These are phyloP conservation scores for Rutstroemia sp. DNA, from an alignment of 2,329 filamentous ascomycete species.

Conservation along the genomic window DNA sequence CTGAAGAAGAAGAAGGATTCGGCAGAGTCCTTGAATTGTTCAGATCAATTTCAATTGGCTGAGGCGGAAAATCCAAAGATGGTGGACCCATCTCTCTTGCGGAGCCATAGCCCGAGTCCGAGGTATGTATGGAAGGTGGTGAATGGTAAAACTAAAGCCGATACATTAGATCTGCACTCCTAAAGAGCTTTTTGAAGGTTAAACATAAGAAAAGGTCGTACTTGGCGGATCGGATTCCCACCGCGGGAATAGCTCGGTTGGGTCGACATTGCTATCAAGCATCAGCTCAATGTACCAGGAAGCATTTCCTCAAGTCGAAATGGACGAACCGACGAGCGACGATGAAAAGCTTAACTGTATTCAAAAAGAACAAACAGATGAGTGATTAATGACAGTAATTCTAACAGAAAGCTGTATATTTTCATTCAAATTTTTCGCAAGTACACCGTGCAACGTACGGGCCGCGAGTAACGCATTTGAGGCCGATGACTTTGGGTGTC, in stretches of 20 bases:
- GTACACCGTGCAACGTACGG: too few species aligned
- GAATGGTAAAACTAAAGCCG: slow-evolving; percentile 20
- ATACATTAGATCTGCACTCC: slow-evolving; percentile 17
- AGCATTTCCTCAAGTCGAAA: slow-evolving; percentile 2
- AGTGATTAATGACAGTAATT: neutral
- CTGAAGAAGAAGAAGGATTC: slow-evolving; percentile 18
- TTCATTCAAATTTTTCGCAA: too few species aligned
- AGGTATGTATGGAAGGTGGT: slow-evolving; percentile 16
- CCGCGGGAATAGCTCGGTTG: slow-evolving; percentile 20
- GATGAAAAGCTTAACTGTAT: neutral
- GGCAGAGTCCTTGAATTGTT: slow-evolving; percentile 24
- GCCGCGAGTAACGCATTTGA: neutral
- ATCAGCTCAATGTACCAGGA: slow-evolving; percentile 10
- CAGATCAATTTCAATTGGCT: slow-evolving; percentile 26
- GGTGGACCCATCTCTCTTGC: slow-evolving; percentile 24
- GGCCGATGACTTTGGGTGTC: neutral
- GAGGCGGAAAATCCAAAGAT: slow-evolving; percentile 22
- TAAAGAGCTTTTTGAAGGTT: neutral
- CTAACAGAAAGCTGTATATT: too few species aligned
- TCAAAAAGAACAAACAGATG: neutral
- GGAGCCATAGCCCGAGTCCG: slow-evolving; percentile 19
- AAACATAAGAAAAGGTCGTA: slow-evolving; percentile 16
- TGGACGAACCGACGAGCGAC: slow-evolving; percentile 14
- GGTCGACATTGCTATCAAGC: slow-evolving; percentile 20
- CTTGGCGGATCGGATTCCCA: slow-evolving; percentile 18